Conservation (phyloP, 2,329 filamentous ascomycete genomes). For the Trichoderma guizhouense region DNA sequence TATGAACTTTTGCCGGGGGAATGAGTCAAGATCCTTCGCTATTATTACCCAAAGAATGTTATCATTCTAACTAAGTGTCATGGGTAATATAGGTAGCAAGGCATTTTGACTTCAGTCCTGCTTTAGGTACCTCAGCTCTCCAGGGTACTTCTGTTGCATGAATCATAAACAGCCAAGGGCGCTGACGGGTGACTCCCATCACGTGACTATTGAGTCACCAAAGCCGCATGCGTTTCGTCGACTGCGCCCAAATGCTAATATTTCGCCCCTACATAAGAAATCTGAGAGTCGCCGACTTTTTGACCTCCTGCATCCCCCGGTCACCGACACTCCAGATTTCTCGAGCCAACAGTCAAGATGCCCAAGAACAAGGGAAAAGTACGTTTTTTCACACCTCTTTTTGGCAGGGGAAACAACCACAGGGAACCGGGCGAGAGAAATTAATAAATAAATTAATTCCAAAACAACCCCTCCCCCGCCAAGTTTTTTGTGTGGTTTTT, state of each 20-base stretch:
- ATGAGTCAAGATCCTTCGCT: neutral
- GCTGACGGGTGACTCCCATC: neutral
- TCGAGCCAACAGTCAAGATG: slow-evolving; percentile 55
- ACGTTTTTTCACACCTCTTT: slow-evolving; percentile 31
- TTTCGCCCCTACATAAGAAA: slow-evolving; percentile 13
- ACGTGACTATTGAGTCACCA: slow-evolving; percentile 7
- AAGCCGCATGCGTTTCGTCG: neutral
- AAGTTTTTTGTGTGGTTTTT: slow-evolving; percentile 5
- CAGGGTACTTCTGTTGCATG: neutral
- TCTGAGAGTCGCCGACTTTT: neutral
- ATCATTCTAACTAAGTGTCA: neutral
- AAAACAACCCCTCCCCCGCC: slow-evolving; percentile 11
- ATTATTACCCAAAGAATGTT: neutral
- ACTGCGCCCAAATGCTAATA: slow-evolving; percentile 3
- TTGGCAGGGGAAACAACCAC: neutral
- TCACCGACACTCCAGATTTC: slow-evolving; percentile 15
- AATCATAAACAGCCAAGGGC: neutral
- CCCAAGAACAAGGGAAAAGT: slow-evolving; percentile 99
- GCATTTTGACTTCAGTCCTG: neutral
- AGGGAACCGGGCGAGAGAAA: neutral
- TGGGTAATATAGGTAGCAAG: neutral
- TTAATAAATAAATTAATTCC: neutral
- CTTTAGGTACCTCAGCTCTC: neutral
- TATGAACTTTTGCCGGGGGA: neutral
- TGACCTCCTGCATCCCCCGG: slow-evolving; percentile 2